Evolutionary conservation across 441 rosid genomes (phyloP), one percentile per base, ranked within the genome.

Genomic region (Capsella rubella): DNA sequence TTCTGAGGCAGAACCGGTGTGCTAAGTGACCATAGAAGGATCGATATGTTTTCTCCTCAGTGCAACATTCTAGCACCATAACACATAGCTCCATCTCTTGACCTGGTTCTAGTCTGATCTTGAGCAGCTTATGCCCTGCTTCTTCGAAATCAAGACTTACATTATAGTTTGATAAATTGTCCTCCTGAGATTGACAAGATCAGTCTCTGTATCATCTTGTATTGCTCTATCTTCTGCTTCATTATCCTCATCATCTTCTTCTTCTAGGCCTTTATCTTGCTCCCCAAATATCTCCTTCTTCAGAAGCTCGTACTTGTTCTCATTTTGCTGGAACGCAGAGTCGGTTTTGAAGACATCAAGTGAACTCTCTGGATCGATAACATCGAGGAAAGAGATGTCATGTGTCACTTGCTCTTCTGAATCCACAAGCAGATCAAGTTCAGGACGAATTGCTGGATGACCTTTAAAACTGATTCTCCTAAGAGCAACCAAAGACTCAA

Each of bases 91-190:
- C 95, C 92, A 87, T 87, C 94, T 89, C 96, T 80, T 93, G 95
- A 66, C 95, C 95, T 7, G 92, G 88, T 84, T 89, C 87, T 18
- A 93, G 82, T 78, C 87, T 87, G 69, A 93, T 87, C 65, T 87
- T 86, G 80, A 87, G 63, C 13, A 93, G 80, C 65, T 89, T 93
- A 80, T 93, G 96, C 32, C 93, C 93, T 45, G 96, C 92, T 84
- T 93, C 98, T 81, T 93, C 98, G 42, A 91, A 93, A 69, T 84
- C 89, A 50, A 89, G 93, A 81, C 95, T 87, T 16, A 91, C 95
- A 93, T 90, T 63, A 93, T 88, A 4, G 97, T 90, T 6, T 84
- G 80, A 76, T 90, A 91, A 47, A 91, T 89, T 56, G 87, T 86
- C 76, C 95, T 87, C 40, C 96, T 86, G 31, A 91, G 91, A 76